Base-by-base conservation (phyloP, 2,329 filamentous ascomycete genomes). In the Gnomoniopsis sp. region DNA sequence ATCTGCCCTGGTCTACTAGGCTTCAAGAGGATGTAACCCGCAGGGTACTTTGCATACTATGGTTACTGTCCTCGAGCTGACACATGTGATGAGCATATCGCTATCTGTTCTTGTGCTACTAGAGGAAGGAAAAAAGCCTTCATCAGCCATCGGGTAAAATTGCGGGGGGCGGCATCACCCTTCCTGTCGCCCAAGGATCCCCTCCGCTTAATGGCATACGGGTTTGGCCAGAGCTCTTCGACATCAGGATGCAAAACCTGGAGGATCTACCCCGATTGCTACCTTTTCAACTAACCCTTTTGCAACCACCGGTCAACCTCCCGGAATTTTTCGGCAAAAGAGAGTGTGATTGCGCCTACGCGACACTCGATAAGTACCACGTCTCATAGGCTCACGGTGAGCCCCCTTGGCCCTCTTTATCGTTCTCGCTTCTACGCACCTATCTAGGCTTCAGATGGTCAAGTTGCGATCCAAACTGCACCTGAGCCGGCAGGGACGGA, bases 391-490 rank as follows among this genome's bases (percentile, higher is more conserved):
- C 7, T 43, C 19, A 7, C 38, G 21, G 15, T 30, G 50, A 7
- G 21, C 43, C 53, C 19, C 14, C 17, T 51, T 30, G n/a, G 21
- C 26, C 26, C 52, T 15, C 23, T 23, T 11, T 47, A 22, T 14
- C 15, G 12, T n/a, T 52, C 2, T 3, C 26, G 38, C n/a, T 33
- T 12, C 36, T 36, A 41, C 53, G 26, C 36, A 30, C 38, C 48
- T 23, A 34, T 36, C 41, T 30, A 23, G 23, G 12, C 34, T 50
- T 48, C 59, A 60, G 58, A 62, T 62, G 60, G 26, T 62, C 54
- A 57, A 19, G 21, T 38, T 62, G 60, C 60, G 58, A 38, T 62
- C 58, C 26, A 62, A 62, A 54, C 60, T 62, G 38, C 57, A 62
- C 47, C 58, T 60, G 53, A 54, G 44, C 53, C 55, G 55, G 58